A percentile compares a stretch with the other conserved stretches of the same genome.
Conservation (phyloP, 441 rosid genomes). For the Rhodomyrtus psidioides region DNA sequence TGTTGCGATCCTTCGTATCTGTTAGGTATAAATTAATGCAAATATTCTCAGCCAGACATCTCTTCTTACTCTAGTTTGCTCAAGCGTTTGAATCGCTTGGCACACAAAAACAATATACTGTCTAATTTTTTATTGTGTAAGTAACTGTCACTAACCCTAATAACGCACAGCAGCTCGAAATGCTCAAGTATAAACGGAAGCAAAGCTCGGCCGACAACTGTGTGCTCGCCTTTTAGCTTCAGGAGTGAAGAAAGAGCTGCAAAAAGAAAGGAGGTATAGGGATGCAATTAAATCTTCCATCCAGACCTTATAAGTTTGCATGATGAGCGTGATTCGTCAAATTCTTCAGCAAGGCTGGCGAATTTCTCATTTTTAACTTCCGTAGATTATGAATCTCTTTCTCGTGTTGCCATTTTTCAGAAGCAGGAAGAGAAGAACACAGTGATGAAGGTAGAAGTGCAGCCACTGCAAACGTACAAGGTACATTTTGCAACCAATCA, state of each 20-base stretch:
- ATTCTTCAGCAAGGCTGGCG: not conserved
- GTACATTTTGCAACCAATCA: conserved; percentile 5
- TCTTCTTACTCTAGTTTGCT: not conserved
- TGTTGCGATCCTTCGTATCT: not conserved
- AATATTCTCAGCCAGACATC: not conserved
- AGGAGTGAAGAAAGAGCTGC: conserved; percentile 80
- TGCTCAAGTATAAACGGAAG: conserved; percentile 30
- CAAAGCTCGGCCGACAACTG: conserved; percentile 32
- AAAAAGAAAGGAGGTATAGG: conserved; percentile 70
- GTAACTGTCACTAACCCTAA: not conserved
- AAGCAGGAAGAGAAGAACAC: conserved; percentile 56
- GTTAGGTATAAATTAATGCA: not conserved
- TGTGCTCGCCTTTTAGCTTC: conserved; percentile 61
- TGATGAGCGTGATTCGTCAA: not conserved
- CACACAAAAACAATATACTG: not conserved
- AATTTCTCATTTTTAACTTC: not conserved
- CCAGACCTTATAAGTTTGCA: not conserved
- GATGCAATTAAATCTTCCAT: not conserved
- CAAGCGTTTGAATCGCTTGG: conserved; percentile 21
- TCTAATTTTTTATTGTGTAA: not conserved
- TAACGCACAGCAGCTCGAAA: conserved; percentile 4
- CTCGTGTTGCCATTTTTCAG: conserved; percentile 37
- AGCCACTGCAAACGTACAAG: conserved; percentile 23
- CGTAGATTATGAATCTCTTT: conserved; percentile 5
- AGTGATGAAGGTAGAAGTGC: conserved; percentile 25